Base-by-base conservation (phyloP, 768 basidiomycete genomes). In the Tricholoma sp. region DNA sequence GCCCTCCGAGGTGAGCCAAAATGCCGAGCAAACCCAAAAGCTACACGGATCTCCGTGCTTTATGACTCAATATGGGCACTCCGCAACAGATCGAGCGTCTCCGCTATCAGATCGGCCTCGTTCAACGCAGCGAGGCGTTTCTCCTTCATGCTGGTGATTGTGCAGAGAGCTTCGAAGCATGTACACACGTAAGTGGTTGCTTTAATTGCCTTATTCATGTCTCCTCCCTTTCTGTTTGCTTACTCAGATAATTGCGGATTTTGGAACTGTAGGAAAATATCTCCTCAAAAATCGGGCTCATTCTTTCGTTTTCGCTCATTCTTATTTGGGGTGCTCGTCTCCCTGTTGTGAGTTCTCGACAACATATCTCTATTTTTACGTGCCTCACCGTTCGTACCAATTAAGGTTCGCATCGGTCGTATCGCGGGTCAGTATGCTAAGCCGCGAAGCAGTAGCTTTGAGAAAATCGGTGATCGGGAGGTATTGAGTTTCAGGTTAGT, bases 391-490 rank as follows among this genome's bases (percentile, higher is more conserved):
- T 24, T 32, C 49, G 28, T 9, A 39, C 24, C 1, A 62, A 60
- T 57, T 53, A 57, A 90, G 88, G 80, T 90, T 51, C 85, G 91
- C 33, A 84, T 94, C 52, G 91, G 91, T 6, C 83, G 97, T 10
- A 98, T 98, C 59, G 97, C 95, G 0, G 96, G 96, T 0, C 95
- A 97, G 68, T 97, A 96, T 62, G 94, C 95, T 13, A 97, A 96
- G 69, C 97, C 96, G 1, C 80, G 96, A 54, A 91, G 89, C 65
- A 94, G 89, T 65, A 74, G 76, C 10, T 91, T 81, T 11, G 96
- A 99, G 70, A 83, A 79, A 57, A 77, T 95, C 8, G 85, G 83
- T 13, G 87, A 85, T 49, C 80, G 75, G 32, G 83, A 92, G 61
- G 88, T 98, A 0, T 71, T 87, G 51, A 95, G 90, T 68, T 98